phyloP scores from a whole-genome alignment of 192 early-diverging fungal genomes.

The Coemansia guatemalensis region DNA sequence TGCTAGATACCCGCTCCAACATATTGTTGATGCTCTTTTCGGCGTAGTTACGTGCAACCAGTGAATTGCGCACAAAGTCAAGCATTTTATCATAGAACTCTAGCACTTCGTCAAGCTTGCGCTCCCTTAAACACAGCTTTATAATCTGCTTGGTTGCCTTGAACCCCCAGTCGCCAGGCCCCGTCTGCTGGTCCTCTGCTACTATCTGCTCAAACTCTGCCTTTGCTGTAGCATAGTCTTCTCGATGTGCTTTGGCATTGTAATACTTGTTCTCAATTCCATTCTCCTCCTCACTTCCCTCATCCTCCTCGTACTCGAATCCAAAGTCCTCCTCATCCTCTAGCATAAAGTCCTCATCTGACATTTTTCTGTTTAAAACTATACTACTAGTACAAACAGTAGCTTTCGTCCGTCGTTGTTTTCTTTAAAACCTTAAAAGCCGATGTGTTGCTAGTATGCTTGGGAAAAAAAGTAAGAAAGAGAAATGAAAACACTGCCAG shows the following conservation, averaged over 20 bases:
- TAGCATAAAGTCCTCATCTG: constrained; percentile 53
- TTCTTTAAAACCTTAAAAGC: no score
- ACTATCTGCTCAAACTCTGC: constrained; percentile 28
- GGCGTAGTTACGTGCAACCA: constrained; percentile 37
- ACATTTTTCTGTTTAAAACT: constrained; percentile 18
- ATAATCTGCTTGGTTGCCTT: constrained; percentile 49
- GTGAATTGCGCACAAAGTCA: constrained; percentile 21
- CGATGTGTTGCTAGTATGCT: no score
- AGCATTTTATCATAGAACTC: constrained; percentile 38
- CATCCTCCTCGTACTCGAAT: constrained; percentile 49
- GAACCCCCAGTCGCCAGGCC: constrained; percentile 44
- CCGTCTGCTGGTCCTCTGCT: constrained; percentile 14
- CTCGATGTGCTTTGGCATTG: constrained; percentile 48
- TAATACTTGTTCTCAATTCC: constrained; percentile 51
- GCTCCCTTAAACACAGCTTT: constrained; percentile 26
- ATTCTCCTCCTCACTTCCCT: constrained; percentile 26
- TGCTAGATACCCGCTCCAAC: constrained; percentile 31
- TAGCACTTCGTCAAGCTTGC: constrained; percentile 13
- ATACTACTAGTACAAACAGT: no score
- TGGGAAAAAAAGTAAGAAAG: no score
- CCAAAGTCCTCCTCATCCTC: constrained; percentile 43
- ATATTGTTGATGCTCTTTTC: constrained; percentile 53
- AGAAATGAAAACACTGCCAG: no score
- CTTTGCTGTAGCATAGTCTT: constrained; percentile 24
- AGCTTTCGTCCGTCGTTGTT: no score